Percentiles rank a stretch among this genome's conserved stretches.
Evolutionary conservation across 257 asterid species (phyloP).

Genomic region (Misopates orontium): DNA sequence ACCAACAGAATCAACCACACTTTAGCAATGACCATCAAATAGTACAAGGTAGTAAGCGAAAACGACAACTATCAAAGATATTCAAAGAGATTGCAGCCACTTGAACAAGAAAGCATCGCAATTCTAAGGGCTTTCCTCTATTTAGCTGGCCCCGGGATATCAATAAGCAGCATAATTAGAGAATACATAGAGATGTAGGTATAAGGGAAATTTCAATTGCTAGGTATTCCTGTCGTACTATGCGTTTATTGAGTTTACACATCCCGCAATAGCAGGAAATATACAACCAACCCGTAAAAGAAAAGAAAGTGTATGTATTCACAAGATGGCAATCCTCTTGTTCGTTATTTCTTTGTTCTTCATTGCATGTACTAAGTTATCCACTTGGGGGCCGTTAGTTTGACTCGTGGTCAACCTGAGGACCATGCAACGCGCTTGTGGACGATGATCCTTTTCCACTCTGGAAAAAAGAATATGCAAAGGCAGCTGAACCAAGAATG

Average conservation of each 20-base stretch:
- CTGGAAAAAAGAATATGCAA: conserved; percentile 64
- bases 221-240: conserved; percentile 21
- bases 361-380: conserved; percentile 28
- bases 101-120: too few relatives aligned
- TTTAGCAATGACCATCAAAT: too few relatives aligned
- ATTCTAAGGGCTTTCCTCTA: too few relatives aligned
- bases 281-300: conserved; percentile 26
- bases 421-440: conserved; percentile 31
- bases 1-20: too few relatives aligned
- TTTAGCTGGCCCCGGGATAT: too few relatives aligned
- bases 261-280: conserved; percentile 34
- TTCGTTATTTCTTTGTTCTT: conserved; percentile 28
- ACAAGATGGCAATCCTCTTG: conserved; percentile 47
- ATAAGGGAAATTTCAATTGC: neutral
- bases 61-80: too few relatives aligned
- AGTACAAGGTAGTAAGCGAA: too few relatives aligned
- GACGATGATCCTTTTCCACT: conserved; percentile 55
- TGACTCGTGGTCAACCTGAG: conserved; percentile 35
- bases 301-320: conserved; percentile 28
- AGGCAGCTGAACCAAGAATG: conserved; percentile 60
- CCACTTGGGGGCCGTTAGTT: conserved; percentile 31
- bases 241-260: conserved; percentile 41
- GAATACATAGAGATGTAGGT: neutral
- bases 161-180: conserved; percentile 5
- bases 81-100: too few relatives aligned